Evolutionary conservation across 805 yeast genomes (phyloP).

Genomic region (Yarrowia hollandica): DNA sequence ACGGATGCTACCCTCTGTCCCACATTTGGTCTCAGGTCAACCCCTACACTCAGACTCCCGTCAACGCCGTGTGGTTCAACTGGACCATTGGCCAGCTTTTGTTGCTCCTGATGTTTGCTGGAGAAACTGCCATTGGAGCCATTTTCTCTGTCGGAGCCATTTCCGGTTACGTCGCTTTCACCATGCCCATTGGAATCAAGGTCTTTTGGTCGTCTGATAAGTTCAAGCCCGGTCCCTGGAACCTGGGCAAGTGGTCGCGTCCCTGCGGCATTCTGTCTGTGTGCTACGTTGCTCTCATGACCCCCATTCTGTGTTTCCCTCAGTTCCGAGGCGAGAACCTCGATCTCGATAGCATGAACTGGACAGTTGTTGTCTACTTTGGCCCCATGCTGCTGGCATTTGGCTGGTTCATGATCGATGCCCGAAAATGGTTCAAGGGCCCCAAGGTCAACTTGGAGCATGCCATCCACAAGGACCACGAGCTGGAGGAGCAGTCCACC

Average conservation of each 20-base stretch:
- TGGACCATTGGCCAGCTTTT: constrained; percentile 55
- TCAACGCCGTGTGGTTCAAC: constrained; percentile 60
- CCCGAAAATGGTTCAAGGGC: constrained; percentile 61
- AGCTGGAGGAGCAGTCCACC: constrained; percentile 24
- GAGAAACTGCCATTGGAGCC: constrained; percentile 65
- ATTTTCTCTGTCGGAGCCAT: constrained; percentile 74
- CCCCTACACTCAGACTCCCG: constrained; percentile 57
- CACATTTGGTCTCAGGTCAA: constrained; percentile 52
- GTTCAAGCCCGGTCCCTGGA: constrained; percentile 68
- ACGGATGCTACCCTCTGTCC: constrained; percentile 64
- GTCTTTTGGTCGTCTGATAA: constrained; percentile 54
- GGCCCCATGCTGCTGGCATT: constrained; percentile 58
- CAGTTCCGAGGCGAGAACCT: constrained; percentile 45
- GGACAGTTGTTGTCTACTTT: constrained; percentile 63
- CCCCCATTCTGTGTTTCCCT: constrained; percentile 63
- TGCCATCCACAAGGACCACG: constrained; percentile 34
- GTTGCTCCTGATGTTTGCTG: constrained; percentile 60
- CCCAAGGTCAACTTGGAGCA: constrained; percentile 56
- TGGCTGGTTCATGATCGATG: constrained; percentile 53
- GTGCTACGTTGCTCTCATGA: constrained; percentile 55
- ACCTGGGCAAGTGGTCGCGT: constrained; percentile 54
- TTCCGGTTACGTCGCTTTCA: constrained; percentile 64
- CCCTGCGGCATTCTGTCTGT: constrained; percentile 52
- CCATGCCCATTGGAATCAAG: constrained; percentile 61
- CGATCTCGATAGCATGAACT: constrained; percentile 53